A percentile compares a stretch with the other conserved stretches of the same genome.
Evolutionary conservation across 2,329 filamentous ascomycete species (phyloP).

Genomic region (Beauveria rudraprayagi): DNA sequence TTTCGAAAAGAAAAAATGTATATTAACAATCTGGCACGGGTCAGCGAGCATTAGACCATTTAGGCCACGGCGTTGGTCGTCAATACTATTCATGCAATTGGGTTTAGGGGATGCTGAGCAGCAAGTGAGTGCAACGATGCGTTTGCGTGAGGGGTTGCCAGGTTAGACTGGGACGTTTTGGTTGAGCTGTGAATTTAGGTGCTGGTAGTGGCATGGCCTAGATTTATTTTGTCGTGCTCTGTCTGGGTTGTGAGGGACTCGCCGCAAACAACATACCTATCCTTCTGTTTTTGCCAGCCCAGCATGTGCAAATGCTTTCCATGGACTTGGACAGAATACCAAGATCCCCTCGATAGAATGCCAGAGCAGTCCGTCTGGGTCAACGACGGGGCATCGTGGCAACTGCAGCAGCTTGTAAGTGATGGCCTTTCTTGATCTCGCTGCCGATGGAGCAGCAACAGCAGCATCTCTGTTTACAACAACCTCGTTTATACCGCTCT

Average conservation of each 20-base stretch:
- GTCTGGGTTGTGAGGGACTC: not conserved
- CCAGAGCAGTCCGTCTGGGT: constrained; percentile 36
- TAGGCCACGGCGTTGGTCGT: constrained; percentile 27
- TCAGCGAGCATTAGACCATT: constrained; percentile 39
- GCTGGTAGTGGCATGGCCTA: not conserved
- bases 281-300: not conserved
- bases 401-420: constrained; percentile 33
- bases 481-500: not conserved
- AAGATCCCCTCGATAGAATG: constrained; percentile 29
- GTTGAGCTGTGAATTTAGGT: not conserved
- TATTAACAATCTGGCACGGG: constrained; percentile 37
- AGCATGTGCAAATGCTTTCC: constrained; percentile 48
- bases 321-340: constrained; percentile 40
- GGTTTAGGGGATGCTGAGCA: not conserved
- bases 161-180: not conserved
- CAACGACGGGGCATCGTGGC: constrained; percentile 27
- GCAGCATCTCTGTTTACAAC: not conserved
- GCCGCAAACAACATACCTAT: not conserved
- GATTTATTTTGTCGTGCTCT: not conserved
- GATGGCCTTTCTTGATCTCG: not conserved
- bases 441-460: not conserved
- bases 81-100: constrained; percentile 15
- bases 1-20: constrained; percentile 35
- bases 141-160: no score
- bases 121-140: not conserved